These are phyloP conservation scores for Linnemannia exigua DNA, from an alignment of 192 early-diverging fungal genomes.

Conservation along the genomic window DNA sequence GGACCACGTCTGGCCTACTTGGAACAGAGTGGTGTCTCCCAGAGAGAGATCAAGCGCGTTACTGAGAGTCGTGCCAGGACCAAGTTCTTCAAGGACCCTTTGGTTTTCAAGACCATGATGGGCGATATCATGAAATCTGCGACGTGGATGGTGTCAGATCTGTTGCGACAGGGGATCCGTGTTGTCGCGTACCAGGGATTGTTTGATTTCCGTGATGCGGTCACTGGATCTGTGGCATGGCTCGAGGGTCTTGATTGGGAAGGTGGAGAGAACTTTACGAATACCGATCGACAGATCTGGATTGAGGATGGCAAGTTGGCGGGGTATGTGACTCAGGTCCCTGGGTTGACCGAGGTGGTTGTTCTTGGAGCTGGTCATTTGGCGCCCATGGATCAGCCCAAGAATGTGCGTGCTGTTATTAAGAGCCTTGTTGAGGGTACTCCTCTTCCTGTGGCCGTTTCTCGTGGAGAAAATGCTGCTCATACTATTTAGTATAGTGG, in stretches of 20 bases:
- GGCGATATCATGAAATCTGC: constrained; percentile 79
- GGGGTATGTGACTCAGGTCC: constrained; percentile 72
- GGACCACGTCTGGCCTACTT: constrained; percentile 59
- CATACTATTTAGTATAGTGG: not conserved
- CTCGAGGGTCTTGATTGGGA: constrained; percentile 71
- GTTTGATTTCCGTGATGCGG: constrained; percentile 88
- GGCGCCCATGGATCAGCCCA: constrained; percentile 76
- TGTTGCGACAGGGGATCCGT: constrained; percentile 67
- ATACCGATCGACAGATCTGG: constrained; percentile 66
- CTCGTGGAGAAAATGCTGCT: not conserved
- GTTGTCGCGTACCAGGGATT: constrained; percentile 83
- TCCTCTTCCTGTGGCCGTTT: not conserved
- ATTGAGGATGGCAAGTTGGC: constrained; percentile 52
- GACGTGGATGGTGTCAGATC: constrained; percentile 64
- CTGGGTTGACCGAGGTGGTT: constrained; percentile 68
- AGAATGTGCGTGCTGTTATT: constrained; percentile 58
- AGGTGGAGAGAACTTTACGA: constrained; percentile 61
- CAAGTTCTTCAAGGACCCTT: constrained; percentile 25
- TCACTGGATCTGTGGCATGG: constrained; percentile 75
- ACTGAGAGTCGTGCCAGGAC: constrained; percentile 24
- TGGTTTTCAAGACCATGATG: constrained; percentile 24
- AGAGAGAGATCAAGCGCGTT: constrained; percentile 34
- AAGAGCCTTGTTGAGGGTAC: constrained; percentile 55
- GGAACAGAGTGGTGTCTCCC: constrained; percentile 12
- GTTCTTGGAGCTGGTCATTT: constrained; percentile 83